A percentile compares a stretch with the other conserved stretches of the same genome.
Conservation (phyloP, 2,329 filamentous ascomycete species). For the Chrysoporthe cubensis region DNA sequence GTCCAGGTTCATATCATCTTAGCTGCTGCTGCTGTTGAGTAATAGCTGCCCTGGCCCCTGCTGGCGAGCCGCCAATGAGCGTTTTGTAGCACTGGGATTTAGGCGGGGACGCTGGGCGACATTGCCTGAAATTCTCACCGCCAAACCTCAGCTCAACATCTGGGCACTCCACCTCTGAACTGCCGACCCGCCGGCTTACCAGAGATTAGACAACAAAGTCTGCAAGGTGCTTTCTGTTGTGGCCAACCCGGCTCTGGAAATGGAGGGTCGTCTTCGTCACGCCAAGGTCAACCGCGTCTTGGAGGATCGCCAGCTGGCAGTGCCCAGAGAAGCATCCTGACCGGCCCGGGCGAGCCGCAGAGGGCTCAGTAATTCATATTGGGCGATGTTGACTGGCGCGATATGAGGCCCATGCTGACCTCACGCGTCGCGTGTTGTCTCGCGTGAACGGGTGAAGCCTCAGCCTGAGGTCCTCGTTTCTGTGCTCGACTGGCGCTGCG, state of each 20-base stretch:
- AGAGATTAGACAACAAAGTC: neutral
- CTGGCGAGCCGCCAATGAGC: neutral
- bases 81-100: neutral
- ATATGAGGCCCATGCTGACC: neutral
- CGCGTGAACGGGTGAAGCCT: too few relatives aligned
- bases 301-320: neutral
- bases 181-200: neutral
- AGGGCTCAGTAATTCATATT: neutral
- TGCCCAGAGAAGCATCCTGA: neutral
- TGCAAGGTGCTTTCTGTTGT: neutral
- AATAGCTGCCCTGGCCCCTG: neutral
- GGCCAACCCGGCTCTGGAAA: too few relatives aligned
- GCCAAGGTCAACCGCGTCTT: neutral
- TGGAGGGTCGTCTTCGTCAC: neutral
- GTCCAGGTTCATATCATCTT: neutral
- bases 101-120: neutral
- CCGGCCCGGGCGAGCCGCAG: neutral
- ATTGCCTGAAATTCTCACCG: slow-evolving; percentile 7
- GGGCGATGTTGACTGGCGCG: neutral
- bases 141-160: slow-evolving; percentile 6
- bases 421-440: too few relatives aligned
- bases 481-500: too few relatives aligned
- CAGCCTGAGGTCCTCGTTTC: too few relatives aligned
- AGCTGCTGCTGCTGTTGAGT: neutral
- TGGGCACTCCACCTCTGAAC: neutral